These are phyloP conservation scores for Aspergillus sojae DNA, from an alignment of 2,329 filamentous ascomycete species.

Conservation along the genomic window DNA sequence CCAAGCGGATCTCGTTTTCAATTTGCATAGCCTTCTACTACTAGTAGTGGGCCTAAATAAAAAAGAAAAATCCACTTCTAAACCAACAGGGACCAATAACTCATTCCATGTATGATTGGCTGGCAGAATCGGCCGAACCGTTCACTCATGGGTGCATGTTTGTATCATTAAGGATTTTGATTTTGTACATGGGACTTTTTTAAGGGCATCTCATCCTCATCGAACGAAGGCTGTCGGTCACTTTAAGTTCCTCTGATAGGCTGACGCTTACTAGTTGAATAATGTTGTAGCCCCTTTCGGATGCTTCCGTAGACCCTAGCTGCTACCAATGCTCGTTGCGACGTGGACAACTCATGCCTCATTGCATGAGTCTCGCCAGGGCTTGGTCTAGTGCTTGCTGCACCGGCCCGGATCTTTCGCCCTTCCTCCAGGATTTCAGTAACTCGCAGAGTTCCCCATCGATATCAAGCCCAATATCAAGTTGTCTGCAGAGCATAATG, in stretches of 20 bases:
- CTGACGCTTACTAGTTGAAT: background rate
- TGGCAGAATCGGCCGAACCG: background rate
- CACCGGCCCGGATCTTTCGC: slow-evolving; percentile 44
- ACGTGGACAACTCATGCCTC: slow-evolving; percentile 2
- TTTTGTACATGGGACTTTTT: background rate
- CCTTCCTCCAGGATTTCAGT: slow-evolving; percentile 38
- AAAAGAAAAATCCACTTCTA: background rate
- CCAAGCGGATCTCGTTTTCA: background rate
- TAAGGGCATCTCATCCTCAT: background rate
- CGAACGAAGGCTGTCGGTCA: background rate
- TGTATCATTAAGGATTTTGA: background rate
- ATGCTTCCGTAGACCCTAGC: slow-evolving; percentile 2
- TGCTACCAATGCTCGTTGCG: background rate
- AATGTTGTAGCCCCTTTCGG: background rate
- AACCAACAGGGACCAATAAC: background rate
- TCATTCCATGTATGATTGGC: background rate
- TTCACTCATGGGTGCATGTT: background rate
- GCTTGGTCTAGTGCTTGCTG: slow-evolving; percentile 38
- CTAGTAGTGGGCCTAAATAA: background rate
- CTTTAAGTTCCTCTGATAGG: background rate
- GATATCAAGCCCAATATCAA: slow-evolving; percentile 19
- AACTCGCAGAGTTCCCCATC: slow-evolving; percentile 23
- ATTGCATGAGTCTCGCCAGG: slow-evolving; percentile 19
- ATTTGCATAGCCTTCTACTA: background rate
- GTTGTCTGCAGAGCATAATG: slow-evolving; percentile 29